Evolutionary conservation across 306 rosid genomes (phyloP), one percentile per base, ranked within the genome.

Genomic region (Cicer arietinum): DNA sequence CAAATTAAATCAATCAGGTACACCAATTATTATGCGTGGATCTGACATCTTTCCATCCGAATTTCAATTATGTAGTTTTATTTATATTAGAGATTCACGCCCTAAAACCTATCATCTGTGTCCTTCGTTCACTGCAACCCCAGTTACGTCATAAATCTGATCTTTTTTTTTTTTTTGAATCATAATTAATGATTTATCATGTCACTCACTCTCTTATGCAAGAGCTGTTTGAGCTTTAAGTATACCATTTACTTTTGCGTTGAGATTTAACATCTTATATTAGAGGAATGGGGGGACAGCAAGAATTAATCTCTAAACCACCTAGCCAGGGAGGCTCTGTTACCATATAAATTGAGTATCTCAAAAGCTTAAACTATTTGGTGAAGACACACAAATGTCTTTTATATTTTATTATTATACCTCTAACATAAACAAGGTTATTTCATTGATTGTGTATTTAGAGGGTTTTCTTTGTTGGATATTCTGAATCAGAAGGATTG

Each of bases 1-100:
- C 81, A 52, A 76, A 76, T 71, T 88, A 30, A 56, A 66, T 41
- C n/a, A 43, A 42, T 59, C 66, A 43, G 56, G 67, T 58, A 35
- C 0, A 14, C 16, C 35, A 3, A 25, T 30, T 30, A 30, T 30
- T 30, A 30, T 30, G 37, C 0, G 37, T 30, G 71, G 40, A 66
- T 66, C 37, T 10, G 68, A 14, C 3, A 8, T 52, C 37, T 30
- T 30, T 30, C 37, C 37, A 1, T 30, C 0, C 17, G 7, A 48
- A 13, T 48, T 8, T 37, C 41, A 16, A 6, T 5, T n/a, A 51
- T 8, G 22, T 35, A 11, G 39, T 35, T n/a, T 35, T 43, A 10
- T 54, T 17, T 30, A 30, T 30, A 30, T 54, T 54, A 35, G 61
- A 17, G 13, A 8, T 54, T 18, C 37, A 17, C 18, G 13, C 8